Base-by-base conservation (phyloP, 179 eudicot genomes). In the Gypsophila paniculata region DNA sequence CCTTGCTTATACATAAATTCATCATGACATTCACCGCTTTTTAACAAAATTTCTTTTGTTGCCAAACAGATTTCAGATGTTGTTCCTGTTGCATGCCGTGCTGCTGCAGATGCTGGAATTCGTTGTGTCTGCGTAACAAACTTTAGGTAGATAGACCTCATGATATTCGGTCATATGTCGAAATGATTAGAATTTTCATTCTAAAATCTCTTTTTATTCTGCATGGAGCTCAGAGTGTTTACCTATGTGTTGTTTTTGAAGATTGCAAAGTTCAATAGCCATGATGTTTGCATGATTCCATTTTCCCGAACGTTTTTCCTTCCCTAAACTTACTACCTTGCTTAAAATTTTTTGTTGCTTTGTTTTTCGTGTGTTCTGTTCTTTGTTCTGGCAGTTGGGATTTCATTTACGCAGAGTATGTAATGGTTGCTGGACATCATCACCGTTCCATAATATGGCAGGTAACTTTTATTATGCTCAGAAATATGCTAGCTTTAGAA, bases 91-190 rank as follows among this genome's bases (percentile, higher is more conserved):
- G 97, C 96, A 74, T 95, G 99, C 58, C 90, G 99, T 62, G 99
- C 99, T 75, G 99, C 99, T 79, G 97, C 96, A 66, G 93, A 95
- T 86, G 99, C 99, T 72, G 99, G 99, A 68, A 88, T 95, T 65
- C 96, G 90, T 57, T 87, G 93, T 65, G 96, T 92, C 53, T 95
- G 97, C 75, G 91, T 95, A 75, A 95, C 99, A 42, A 95, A 92
- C 80, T 95, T 95, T 77, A 92, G 99, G 99, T 92, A 77, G 60
- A 65, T 49, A 69, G 51, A 67, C 69, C 59, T 66, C 57, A 65
- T 64, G 63, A 26, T 69, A 34, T 48, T 38, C 39, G n/a, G 12
- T 12, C 71, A 19, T 18, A 8, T 65, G 25, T 23, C 9, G 51
- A 22, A 18, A 8, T 62, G 49, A 62, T n/a, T 23, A 62, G 36